phyloP scores from a whole-genome alignment of 345 rosid species.

The Anastatica hierochuntica region DNA sequence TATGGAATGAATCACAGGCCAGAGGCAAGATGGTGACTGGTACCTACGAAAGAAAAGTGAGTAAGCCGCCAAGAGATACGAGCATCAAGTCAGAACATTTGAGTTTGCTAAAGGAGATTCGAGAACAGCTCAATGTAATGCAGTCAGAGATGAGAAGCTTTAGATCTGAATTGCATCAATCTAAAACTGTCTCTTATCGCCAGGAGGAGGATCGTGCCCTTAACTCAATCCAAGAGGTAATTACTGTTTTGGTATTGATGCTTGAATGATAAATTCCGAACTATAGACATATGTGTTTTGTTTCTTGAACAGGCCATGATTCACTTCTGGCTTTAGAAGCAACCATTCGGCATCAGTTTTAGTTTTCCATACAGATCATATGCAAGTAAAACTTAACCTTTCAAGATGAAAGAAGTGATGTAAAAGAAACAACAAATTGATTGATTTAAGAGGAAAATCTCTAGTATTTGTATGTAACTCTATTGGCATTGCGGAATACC shows the following conservation, averaged over 20 bases:
- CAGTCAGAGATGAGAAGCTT: conserved; percentile 44
- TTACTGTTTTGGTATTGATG: neutral
- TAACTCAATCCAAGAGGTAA: conserved; percentile 23
- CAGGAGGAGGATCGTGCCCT: conserved; percentile 35
- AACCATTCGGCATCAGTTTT: neutral
- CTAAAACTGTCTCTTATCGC: conserved; percentile 22
- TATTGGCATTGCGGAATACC: conserved; percentile 3
- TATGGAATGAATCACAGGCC: conserved; percentile 12
- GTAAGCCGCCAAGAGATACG: conserved; percentile 26
- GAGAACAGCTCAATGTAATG: conserved; percentile 53
- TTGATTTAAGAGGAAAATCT: conserved; percentile 1
- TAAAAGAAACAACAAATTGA: neutral
- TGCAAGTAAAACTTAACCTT: conserved; percentile 4
- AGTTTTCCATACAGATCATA: neutral
- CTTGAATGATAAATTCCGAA: neutral
- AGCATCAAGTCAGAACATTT: conserved; percentile 28
- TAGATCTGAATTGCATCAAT: conserved; percentile 28
- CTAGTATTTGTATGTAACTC: conserved; percentile 10
- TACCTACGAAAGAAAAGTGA: conserved; percentile 26
- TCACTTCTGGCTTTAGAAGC: conserved; percentile 60
- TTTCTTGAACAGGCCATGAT: conserved; percentile 62
- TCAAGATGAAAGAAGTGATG: conserved; percentile 1
- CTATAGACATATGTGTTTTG: neutral
- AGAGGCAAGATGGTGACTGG: conserved; percentile 34
- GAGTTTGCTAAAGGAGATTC: conserved; percentile 53